Evolutionary conservation across 1,284 basidiomycete species (phyloP), one percentile per base, ranked within the genome.

Genomic region (Bjerkandera adusta): DNA sequence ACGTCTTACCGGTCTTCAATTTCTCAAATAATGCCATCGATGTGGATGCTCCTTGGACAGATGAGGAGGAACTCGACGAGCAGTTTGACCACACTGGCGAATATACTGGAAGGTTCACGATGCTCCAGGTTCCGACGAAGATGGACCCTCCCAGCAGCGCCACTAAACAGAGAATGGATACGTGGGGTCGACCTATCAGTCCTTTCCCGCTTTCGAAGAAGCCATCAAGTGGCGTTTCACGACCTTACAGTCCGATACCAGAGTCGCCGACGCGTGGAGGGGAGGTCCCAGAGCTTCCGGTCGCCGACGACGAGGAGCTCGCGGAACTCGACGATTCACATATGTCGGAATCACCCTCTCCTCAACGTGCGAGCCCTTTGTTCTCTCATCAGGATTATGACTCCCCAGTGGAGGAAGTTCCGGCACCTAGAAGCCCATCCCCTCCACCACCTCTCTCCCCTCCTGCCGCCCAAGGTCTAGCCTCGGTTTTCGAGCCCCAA

Each of bases 121-220:
- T 72, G 43, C 56, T 80, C 49, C 66, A 59, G 7, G 71, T 83
- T 4, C 77, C 73, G 12, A 85, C 79, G 12, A 87, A 85, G 65
- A 64, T 62, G n/a, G 85, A 84, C 53, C 83, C 85, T 1, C 81
- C 83, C 2, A 81, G 75, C 47, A 81, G 77, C 53, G 66, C 65
- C 12, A 80, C 78, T 10, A 67, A 65, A 32, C 67, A 60, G 12
- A 68, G 75, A 32, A 73, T 73, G 61, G 75, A 79, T 29, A 63
- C 68, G 20, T 87, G 85, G 85, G 84, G 85, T 1, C 70, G 79
- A 10, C 84, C 83, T 2, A 73, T 81, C 33, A 86, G 83, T 47
- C 85, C 85, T 0, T 85, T 55, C 52, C 61, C 61, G 16, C 30
- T 45, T 36, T 39, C 32, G 34, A 30, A 34, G 20, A n/a, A 24